These are phyloP conservation scores for Voacanga thouarsii DNA, from an alignment of 257 asterid genomes.

Conservation along the genomic window DNA sequence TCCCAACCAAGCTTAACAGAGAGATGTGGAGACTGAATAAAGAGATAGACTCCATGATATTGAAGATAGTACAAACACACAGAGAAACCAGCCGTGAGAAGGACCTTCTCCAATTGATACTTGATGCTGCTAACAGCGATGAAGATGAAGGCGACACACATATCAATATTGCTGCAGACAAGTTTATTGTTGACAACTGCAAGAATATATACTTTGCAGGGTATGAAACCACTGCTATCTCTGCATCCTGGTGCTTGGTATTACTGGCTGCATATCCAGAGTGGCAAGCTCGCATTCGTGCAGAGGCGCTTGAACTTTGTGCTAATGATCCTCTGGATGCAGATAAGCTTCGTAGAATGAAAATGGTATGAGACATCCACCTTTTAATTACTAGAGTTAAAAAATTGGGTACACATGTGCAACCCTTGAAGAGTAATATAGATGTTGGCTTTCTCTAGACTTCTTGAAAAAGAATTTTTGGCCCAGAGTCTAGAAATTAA, in stretches of 20 bases:
- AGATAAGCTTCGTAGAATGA: conserved; percentile 58
- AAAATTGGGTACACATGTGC: background rate
- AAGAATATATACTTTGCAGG: conserved; percentile 76
- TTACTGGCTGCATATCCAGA: conserved; percentile 60
- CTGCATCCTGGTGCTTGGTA: conserved; percentile 87
- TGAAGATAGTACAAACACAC: conserved; percentile 41
- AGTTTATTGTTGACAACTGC: conserved; percentile 65
- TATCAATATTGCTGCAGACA: conserved; percentile 33
- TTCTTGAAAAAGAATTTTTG: background rate
- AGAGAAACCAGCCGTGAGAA: conserved; percentile 31
- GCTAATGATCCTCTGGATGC: conserved; percentile 45
- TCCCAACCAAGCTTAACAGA: conserved; percentile 55
- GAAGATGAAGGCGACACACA: conserved; percentile 38
- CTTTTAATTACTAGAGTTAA: background rate
- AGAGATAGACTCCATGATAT: conserved; percentile 53
- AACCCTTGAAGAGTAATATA: background rate
- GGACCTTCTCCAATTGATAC: conserved; percentile 54
- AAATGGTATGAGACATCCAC: conserved; percentile 36
- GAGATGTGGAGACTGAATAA: conserved; percentile 53
- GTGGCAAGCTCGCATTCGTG: conserved; percentile 74
- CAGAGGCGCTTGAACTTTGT: conserved; percentile 58
- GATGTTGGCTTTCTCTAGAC: background rate
- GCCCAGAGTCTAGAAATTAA: background rate
- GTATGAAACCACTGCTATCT: conserved; percentile 55
- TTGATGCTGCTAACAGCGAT: conserved; percentile 48